Evolutionary conservation across 177 flowering plant species (phyloP).

Genomic region (Vitis hybrid): DNA sequence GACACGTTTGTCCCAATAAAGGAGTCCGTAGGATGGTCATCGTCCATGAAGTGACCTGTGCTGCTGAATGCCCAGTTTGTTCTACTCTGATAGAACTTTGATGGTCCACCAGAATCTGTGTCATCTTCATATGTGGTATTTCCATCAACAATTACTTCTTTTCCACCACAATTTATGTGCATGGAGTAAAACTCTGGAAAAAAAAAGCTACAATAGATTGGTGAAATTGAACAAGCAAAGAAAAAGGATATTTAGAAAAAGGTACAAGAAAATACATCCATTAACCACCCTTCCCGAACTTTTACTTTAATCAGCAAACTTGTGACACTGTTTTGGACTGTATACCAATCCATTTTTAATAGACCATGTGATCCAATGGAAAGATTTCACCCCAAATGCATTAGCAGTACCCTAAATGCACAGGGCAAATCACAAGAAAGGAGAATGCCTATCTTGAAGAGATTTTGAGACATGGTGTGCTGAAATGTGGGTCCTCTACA

Average conservation of each 20-base stretch:
- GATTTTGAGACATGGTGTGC: too few species aligned
- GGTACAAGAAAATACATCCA: too few species aligned
- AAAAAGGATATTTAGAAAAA: neutral
- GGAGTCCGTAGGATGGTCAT: neutral
- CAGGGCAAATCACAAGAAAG: too few species aligned
- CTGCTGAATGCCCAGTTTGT: constrained; percentile 27
- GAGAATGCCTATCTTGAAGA: too few species aligned
- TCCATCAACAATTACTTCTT: constrained; percentile 7
- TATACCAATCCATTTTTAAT: too few species aligned
- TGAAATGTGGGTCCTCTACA: too few species aligned
- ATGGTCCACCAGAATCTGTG: neutral
- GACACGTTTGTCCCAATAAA: constrained; percentile 5
- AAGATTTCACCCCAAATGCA: too few species aligned
- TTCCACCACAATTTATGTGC: constrained; percentile 43
- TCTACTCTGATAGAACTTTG: neutral
- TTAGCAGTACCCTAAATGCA: too few species aligned
- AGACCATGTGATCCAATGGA: too few species aligned
- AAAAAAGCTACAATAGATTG: neutral
- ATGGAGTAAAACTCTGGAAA: constrained; percentile 20
- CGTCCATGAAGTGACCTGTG: constrained; percentile 22
- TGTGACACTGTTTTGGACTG: too few species aligned
- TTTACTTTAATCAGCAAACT: too few species aligned
- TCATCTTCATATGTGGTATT: constrained; percentile 4
- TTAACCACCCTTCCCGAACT: too few species aligned
- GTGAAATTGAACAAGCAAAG: neutral